Conservation (phyloP, 2,329 filamentous ascomycete genomes). For the Drechslerella coelobrocha region DNA sequence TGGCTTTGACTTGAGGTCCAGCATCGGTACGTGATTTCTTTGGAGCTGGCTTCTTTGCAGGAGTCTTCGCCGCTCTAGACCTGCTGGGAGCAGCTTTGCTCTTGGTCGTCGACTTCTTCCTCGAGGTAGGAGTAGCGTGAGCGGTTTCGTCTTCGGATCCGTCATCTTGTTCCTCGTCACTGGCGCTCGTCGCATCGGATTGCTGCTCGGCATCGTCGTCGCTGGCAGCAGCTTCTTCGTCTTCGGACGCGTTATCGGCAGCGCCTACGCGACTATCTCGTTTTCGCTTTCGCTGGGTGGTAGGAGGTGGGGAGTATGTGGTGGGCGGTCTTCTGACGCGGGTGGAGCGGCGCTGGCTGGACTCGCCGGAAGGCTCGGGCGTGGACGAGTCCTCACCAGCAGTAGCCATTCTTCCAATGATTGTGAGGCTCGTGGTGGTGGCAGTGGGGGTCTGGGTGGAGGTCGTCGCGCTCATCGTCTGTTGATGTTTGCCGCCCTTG, state of each 20-base stretch:
- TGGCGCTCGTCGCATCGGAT: conserved; percentile 42
- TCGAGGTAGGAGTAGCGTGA: conserved; percentile 38
- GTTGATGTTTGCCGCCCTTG: background rate
- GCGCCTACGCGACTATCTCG: conserved; percentile 50
- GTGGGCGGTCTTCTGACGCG: conserved; percentile 45
- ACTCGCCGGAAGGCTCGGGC: conserved; percentile 46
- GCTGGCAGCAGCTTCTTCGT: conserved; percentile 35
- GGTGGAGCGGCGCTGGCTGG: conserved; percentile 43
- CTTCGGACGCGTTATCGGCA: conserved; percentile 48
- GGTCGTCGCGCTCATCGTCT: conserved; percentile 49
- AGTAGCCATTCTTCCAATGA: conserved; percentile 49
- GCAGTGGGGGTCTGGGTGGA: conserved; percentile 46
- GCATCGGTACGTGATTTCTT: conserved; percentile 49
- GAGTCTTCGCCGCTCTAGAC: conserved; percentile 21
- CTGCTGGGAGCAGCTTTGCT: conserved; percentile 26
- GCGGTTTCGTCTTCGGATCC: conserved; percentile 42
- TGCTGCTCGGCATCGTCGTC: conserved; percentile 37
- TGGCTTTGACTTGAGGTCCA: conserved; percentile 42
- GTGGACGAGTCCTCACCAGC: conserved; percentile 39
- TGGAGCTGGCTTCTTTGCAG: conserved; percentile 40
- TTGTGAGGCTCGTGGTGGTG: conserved; percentile 42
- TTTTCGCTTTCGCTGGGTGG: conserved; percentile 45
- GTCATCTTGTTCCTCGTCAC: conserved; percentile 36
- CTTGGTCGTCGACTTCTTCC: conserved; percentile 25
- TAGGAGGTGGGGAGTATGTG: conserved; percentile 49